Evolutionary conservation across 2,329 filamentous ascomycete genomes (phyloP).

Genomic region (Xylariaceae sp.): DNA sequence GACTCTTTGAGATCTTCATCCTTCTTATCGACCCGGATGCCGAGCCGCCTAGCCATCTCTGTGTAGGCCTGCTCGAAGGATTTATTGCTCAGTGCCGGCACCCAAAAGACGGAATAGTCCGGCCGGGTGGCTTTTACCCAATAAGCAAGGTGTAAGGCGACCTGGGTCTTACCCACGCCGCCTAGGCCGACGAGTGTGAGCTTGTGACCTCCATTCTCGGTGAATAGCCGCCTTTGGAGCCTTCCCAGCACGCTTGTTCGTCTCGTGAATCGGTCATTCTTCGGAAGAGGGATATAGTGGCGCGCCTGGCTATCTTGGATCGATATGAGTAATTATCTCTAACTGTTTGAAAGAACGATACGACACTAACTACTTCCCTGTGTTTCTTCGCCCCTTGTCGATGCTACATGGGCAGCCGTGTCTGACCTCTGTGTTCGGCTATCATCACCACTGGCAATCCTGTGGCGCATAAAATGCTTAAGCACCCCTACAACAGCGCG

Average conservation of each 20-base stretch:
- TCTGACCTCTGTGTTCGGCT: neutral
- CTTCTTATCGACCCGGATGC: neutral
- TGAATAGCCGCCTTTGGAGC: slow-evolving; percentile 8
- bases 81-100: slow-evolving; percentile 36
- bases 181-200: slow-evolving; percentile 34
- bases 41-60: slow-evolving; percentile 27
- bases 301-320: neutral
- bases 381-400: neutral
- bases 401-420: neutral
- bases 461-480: slow-evolving; percentile 21
- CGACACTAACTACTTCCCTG: neutral
- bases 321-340: neutral
- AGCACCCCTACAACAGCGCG: slow-evolving; percentile 28
- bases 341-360: neutral
- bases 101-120: slow-evolving; percentile 41
- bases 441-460: neutral
- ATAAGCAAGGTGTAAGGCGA: slow-evolving; percentile 39
- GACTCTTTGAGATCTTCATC: slow-evolving; percentile 7
- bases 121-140: slow-evolving; percentile 32
- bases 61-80: slow-evolving; percentile 38
- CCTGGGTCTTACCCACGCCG: slow-evolving; percentile 40
- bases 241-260: neutral
- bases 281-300: neutral
- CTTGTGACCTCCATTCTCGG: neutral
- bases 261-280: neutral